phyloP scores from a whole-genome alignment of 179 eudicot genomes.

The Gypsophila paniculata region DNA sequence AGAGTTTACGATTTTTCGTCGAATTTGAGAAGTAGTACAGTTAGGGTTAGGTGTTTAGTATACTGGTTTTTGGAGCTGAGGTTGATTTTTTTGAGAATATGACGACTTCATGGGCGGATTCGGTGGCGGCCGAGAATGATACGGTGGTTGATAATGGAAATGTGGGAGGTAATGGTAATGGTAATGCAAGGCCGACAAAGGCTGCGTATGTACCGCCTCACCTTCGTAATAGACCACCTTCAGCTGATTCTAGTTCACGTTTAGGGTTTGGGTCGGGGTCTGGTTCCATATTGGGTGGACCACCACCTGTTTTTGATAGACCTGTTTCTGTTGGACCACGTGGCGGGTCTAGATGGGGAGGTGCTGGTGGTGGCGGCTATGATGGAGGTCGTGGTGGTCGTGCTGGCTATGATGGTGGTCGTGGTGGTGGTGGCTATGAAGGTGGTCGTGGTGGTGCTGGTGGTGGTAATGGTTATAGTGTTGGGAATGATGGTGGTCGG shows the following conservation, averaged over 20 bases:
- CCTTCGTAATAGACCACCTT: conserved; percentile 50
- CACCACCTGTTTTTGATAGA: conserved; percentile 45
- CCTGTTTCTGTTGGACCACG: conserved; percentile 40
- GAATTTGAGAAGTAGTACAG: neutral
- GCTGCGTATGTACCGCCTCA: conserved; percentile 70
- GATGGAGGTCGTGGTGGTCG: conserved; percentile 6
- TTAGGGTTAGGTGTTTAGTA: neutral
- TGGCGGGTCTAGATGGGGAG: conserved; percentile 44
- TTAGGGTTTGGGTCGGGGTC: neutral
- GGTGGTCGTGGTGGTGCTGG: conserved; percentile 36
- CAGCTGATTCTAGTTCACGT: conserved; percentile 31
- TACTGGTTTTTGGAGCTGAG: neutral
- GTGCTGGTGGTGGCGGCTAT: neutral
- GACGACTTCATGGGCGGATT: conserved; percentile 87
- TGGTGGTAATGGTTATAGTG: conserved; percentile 36
- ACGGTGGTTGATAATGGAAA: conserved; percentile 18
- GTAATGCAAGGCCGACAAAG: conserved; percentile 39
- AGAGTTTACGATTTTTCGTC: neutral
- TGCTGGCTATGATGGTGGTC: conserved; percentile 11
- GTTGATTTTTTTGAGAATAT: conserved; percentile 27
- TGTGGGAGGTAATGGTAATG: conserved; percentile 27
- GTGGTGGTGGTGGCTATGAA: conserved; percentile 24
- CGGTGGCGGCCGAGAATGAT: conserved; percentile 61
- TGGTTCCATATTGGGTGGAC: conserved; percentile 28
- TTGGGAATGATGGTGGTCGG: conserved; percentile 50